Conservation (phyloP, 2,329 filamentous ascomycete genomes). For the Aspergillus novoparasiticus region DNA sequence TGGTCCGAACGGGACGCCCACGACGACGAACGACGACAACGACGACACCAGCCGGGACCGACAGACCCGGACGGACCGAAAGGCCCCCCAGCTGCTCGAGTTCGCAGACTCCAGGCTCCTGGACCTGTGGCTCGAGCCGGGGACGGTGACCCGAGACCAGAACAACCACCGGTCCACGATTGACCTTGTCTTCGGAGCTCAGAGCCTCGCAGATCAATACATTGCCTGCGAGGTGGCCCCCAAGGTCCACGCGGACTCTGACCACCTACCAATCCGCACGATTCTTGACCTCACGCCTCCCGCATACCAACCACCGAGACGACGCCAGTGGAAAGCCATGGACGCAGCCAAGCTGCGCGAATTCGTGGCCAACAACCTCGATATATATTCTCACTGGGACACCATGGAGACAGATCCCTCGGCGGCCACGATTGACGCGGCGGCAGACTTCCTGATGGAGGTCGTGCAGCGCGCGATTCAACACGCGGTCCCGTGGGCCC, state of each 20-base stretch:
- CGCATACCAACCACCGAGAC: not conserved
- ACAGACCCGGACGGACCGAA: not conserved
- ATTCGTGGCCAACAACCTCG: constrained; percentile 4
- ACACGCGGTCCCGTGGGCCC: too few relatives aligned
- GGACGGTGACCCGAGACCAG: constrained; percentile 13
- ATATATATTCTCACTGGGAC: not conserved
- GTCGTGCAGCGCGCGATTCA: too few relatives aligned
- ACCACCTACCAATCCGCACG: constrained; percentile 4
- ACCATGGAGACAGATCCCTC: not conserved
- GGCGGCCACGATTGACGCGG: too few relatives aligned
- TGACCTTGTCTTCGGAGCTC: constrained; percentile 19
- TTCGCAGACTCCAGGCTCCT: not conserved
- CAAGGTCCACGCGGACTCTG: constrained; percentile 17
- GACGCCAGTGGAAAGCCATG: not conserved
- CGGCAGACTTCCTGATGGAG: too few relatives aligned
- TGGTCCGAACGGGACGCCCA: too few relatives aligned
- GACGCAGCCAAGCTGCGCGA: not conserved
- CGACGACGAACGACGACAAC: too few relatives aligned
- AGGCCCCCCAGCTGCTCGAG: not conserved
- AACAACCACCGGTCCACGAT: constrained; percentile 16
- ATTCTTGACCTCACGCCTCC: not conserved
- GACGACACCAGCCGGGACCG: not conserved
- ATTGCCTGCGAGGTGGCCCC: constrained; percentile 18
- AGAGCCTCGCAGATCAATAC: constrained; percentile 8
- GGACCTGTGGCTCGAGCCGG: constrained; percentile 12